Conservation (phyloP, 83 land plant genomes). For the Larix sibirica region DNA sequence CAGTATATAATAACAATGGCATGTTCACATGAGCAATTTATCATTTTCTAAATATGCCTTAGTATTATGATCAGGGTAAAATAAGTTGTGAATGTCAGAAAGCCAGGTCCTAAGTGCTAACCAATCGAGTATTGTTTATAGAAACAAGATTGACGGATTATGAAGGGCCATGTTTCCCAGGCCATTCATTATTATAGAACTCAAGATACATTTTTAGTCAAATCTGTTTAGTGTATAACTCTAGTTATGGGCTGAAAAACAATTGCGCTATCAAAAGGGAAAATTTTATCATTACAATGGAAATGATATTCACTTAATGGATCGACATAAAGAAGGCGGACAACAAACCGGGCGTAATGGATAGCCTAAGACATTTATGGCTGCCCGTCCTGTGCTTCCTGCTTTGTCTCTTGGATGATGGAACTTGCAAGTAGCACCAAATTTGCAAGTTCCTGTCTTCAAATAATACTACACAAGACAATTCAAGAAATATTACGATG, state of each 20-base stretch:
- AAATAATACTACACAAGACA: conserved; percentile 68
- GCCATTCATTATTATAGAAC: background rate
- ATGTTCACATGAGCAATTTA: background rate
- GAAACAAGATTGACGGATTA: background rate
- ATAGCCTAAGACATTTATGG: conserved; percentile 73
- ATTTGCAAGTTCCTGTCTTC: conserved; percentile 93
- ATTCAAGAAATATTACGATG: background rate
- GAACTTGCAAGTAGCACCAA: conserved; percentile 89
- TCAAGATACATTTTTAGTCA: background rate
- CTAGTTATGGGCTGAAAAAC: background rate
- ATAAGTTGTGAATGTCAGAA: background rate
- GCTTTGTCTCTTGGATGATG: conserved; percentile 88
- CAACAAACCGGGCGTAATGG: conserved; percentile 81
- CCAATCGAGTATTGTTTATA: background rate
- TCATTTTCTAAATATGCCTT: background rate
- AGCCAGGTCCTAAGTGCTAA: background rate
- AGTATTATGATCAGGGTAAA: background rate
- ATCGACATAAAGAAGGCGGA: conserved; percentile 8
- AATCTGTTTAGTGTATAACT: background rate
- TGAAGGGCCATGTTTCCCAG: background rate
- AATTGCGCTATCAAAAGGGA: background rate
- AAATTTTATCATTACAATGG: background rate
- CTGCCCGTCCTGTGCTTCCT: conserved; percentile 67
- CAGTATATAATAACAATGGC: conserved; percentile 10
- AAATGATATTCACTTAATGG: background rate